These are phyloP conservation scores for Udeniomyces megalosporus DNA, from an alignment of 768 basidiomycete genomes.

Conservation along the genomic window DNA sequence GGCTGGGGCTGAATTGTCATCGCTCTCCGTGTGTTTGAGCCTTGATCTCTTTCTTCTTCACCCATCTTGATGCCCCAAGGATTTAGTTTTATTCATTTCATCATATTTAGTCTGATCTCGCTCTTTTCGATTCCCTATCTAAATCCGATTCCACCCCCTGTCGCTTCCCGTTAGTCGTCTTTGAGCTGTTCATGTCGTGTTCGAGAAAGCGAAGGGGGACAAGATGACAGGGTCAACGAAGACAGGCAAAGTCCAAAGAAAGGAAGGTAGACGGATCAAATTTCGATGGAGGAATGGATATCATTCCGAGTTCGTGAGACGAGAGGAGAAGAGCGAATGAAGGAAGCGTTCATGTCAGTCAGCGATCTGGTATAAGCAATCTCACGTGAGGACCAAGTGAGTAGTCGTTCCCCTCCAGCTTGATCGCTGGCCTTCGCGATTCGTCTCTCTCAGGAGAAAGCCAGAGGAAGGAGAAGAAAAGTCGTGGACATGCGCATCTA, in stretches of 20 bases:
- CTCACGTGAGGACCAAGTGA: too few species aligned
- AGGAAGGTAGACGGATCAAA: too few species aligned
- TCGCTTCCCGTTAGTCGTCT: not conserved
- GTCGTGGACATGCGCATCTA: not conserved
- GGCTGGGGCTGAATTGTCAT: slow-evolving; percentile 35
- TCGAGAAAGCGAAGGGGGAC: not conserved
- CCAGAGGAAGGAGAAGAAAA: not conserved
- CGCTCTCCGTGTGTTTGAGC: not conserved
- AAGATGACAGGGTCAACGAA: not conserved
- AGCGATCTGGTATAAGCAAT: too few species aligned
- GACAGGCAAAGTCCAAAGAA: not conserved
- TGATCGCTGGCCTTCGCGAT: too few species aligned
- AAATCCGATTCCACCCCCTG: not conserved
- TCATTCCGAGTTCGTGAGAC: too few species aligned
- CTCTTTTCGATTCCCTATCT: not conserved
- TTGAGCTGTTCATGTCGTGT: not conserved
- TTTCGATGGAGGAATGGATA: too few species aligned
- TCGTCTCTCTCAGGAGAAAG: too few species aligned
- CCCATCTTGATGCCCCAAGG: not conserved
- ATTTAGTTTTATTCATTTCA: not conserved
- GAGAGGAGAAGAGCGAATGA: too few species aligned
- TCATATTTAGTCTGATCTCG: not conserved
- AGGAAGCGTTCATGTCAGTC: too few species aligned
- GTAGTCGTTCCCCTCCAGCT: too few species aligned
- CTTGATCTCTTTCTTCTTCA: not conserved